These are phyloP conservation scores for Plantago ovata DNA, from an alignment of 257 asterid species.

Conservation along the genomic window DNA sequence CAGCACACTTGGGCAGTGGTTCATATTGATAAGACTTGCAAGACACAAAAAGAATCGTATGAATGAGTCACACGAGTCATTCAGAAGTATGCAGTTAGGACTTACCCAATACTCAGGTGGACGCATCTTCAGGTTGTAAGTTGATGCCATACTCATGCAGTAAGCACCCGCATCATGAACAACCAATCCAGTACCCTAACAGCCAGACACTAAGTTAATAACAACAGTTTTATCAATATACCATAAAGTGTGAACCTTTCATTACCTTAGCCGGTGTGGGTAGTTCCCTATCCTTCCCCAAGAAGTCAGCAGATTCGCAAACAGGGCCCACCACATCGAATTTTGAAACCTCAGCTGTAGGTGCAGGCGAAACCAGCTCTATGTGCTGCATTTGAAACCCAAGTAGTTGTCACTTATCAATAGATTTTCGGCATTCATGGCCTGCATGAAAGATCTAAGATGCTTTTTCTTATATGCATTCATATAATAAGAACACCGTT, in stretches of 20 bases:
- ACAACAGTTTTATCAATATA: not conserved
- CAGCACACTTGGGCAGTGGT: not conserved
- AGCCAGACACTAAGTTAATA: conserved; percentile 8
- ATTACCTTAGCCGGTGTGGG: conserved; percentile 75
- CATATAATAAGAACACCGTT: too few species aligned
- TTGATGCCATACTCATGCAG: conserved; percentile 99
- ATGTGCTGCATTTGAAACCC: conserved; percentile 65
- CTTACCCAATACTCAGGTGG: conserved; percentile 95
- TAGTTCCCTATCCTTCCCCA: conserved; percentile 88
- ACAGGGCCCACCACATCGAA: conserved; percentile 94
- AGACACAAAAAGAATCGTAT: too few species aligned
- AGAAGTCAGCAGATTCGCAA: conserved; percentile 95
- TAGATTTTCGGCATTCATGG: not conserved
- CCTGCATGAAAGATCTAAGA: not conserved
- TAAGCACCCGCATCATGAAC: conserved; percentile 99
- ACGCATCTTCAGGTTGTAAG: conserved; percentile 98
- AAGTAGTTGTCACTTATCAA: conserved; percentile 14
- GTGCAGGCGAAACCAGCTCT: conserved; percentile 80
- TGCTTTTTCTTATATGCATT: too few species aligned
- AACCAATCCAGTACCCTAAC: conserved; percentile 89
- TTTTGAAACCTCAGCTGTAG: conserved; percentile 52
- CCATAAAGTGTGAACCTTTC: not conserved
- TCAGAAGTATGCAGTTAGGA: not conserved
- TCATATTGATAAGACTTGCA: too few species aligned
- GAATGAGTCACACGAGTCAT: too few species aligned